Evolutionary conservation across 139 green algal species (phyloP).

Genomic region (Coelastrella sp.): DNA sequence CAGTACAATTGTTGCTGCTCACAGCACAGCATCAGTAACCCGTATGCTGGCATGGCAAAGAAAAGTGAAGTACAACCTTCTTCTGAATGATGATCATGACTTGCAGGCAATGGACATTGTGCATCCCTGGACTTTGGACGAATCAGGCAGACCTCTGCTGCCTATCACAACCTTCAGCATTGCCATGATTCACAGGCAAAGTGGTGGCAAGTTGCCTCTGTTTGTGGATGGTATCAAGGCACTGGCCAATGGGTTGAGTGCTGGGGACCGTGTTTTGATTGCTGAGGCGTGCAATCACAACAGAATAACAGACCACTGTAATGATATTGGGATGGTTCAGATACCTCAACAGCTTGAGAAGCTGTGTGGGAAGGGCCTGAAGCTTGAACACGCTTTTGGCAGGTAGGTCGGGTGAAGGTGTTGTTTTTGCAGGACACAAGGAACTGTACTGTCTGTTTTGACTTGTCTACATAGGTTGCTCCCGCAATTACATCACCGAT

Average conservation of each 20-base stretch:
- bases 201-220: constrained; percentile 59
- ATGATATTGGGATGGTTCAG: constrained; percentile 78
- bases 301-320: constrained; percentile 75
- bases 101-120: constrained; percentile 74
- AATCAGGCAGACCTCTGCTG: constrained; percentile 55
- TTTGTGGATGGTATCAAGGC: constrained; percentile 62
- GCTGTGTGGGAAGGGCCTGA: constrained; percentile 38
- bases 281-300: constrained; percentile 82
- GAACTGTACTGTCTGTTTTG: too few species aligned
- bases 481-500: too few species aligned
- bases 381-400: constrained; percentile 72
- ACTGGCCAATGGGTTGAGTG: constrained; percentile 35
- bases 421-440: background rate
- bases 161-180: constrained; percentile 79
- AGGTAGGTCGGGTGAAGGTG: constrained; percentile 13
- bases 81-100: too few species aligned
- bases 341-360: constrained; percentile 55
- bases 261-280: constrained; percentile 63
- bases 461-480: too few species aligned
- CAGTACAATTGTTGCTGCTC: background rate
- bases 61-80: too few species aligned
- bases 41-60: too few species aligned
- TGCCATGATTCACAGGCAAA: constrained; percentile 69
- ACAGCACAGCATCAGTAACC: too few species aligned
- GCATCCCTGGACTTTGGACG: constrained; percentile 72